Base-by-base conservation (phyloP, 1,284 basidiomycete species). In the Ustilago shanxiensis region DNA sequence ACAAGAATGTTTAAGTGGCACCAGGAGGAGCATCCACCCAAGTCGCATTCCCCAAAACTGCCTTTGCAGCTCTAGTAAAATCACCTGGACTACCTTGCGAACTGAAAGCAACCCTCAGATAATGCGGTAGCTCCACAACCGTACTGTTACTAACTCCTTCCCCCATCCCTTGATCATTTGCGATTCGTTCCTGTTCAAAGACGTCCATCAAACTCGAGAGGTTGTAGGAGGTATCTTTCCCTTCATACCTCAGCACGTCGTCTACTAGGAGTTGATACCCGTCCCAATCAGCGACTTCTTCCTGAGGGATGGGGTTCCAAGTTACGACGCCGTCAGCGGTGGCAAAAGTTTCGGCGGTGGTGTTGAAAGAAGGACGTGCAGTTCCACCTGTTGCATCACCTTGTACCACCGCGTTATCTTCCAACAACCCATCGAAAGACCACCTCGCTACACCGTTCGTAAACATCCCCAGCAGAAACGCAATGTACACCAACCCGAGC, bases 401-500 rank as follows among this genome's bases (percentile, higher is more conserved):
- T 65, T 88, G 90, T 59, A 95, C 90, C 90, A 92, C 90, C n/a
- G 87, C 89, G 7, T 89, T 87, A 3, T 93, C 94, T 85, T 95
- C 91, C 51, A 95, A 83, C 57, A 95, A 91, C 1, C 92, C 91
- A 78, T 90, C 93, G 79, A 93, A 92, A n/a, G 72, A 64, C 84
- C 84, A 85, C 24, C 84, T 63, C 6, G 72, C 83, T 1, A 84
- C 71, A 13, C 87, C 86, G 70, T 87, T 85, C 44, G 86, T 80
- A 86, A 94, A 95, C 87, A 95, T 89, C 13, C 94, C 94, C 35
- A 95, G 88, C 10, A 94, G 86, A 79, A 95, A 91, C 1, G 91
- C 93, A 86, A 93, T 92, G 83, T 92, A 92, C 50, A 94, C 89
- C 0, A 92, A 91, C 7, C 91, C 93, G 26, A 92, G 87, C 37